Conservation (phyloP, 495 filamentous ascomycete species). For the Trichocladium antarcticum region DNA sequence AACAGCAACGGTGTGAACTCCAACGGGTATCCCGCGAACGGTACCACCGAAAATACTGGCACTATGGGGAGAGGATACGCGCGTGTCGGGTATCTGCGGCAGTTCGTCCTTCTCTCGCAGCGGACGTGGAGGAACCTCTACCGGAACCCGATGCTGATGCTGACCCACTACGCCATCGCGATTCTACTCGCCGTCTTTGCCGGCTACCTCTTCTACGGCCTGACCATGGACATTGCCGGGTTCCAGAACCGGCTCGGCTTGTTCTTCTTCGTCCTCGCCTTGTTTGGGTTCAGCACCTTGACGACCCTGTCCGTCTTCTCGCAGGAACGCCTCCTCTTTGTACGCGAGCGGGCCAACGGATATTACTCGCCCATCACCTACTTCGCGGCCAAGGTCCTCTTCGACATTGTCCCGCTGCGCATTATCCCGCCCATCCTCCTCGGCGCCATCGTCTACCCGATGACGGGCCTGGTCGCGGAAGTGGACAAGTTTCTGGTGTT, state of each 20-base stretch:
- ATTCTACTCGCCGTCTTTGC: slow-evolving; percentile 90
- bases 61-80: slow-evolving; percentile 68
- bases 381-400: slow-evolving; percentile 84
- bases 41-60: slow-evolving; percentile 29
- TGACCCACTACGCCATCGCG: slow-evolving; percentile 97
- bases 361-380: slow-evolving; percentile 98
- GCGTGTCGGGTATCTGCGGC: slow-evolving; percentile 62
- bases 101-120: slow-evolving; percentile 80
- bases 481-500: slow-evolving; percentile 82
- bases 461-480: slow-evolving; percentile 82
- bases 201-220: slow-evolving; percentile 89
- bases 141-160: slow-evolving; percentile 95
- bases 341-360: slow-evolving; percentile 89
- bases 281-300: slow-evolving; percentile 94
- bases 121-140: slow-evolving; percentile 97
- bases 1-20: slow-evolving; percentile 56
- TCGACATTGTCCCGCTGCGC: slow-evolving; percentile 87
- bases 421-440: slow-evolving; percentile 94
- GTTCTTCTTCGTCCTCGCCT: slow-evolving; percentile 92
- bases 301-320: slow-evolving; percentile 92
- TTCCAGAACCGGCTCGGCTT: slow-evolving; percentile 98
- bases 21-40: slow-evolving; percentile 47
- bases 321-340: slow-evolving; percentile 80
- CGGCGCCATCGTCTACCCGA: slow-evolving; percentile 94
- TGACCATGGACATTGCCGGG: slow-evolving; percentile 89